Evolutionary conservation across 1,284 basidiomycete species (phyloP).

Genomic region (Tausonia pullulans): DNA sequence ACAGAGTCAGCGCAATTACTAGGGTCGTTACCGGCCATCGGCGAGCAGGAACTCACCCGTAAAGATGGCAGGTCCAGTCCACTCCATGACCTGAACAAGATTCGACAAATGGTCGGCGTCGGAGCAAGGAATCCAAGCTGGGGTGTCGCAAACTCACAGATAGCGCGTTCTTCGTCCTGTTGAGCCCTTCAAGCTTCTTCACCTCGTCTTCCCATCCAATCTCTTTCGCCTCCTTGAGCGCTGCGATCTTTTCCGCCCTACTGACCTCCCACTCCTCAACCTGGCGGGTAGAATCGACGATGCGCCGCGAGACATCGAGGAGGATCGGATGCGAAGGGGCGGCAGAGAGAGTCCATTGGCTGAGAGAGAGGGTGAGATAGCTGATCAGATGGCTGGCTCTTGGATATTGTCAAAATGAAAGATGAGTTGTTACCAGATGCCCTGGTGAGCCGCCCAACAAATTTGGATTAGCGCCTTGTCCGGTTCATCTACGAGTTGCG

Average conservation of each 20-base stretch:
- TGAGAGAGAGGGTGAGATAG: neutral
- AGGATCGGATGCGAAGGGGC: constrained; percentile 34
- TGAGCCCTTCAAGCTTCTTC: no score
- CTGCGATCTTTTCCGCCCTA: constrained; percentile 12
- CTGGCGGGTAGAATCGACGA: constrained; percentile 28
- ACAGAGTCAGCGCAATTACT: no score
- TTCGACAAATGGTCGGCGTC: no score
- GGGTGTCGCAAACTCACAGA: no score
- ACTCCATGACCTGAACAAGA: no score
- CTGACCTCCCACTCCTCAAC: constrained; percentile 23
- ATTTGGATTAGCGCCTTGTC: no score
- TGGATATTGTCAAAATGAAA: neutral
- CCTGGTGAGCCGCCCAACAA: neutral
- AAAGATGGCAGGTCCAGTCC: no score
- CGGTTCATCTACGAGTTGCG: no score
- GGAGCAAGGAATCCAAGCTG: no score
- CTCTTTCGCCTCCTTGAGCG: constrained; percentile 6
- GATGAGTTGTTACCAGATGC: constrained; percentile 21
- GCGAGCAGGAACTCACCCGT: neutral
- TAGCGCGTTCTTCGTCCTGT: no score
- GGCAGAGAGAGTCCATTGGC: constrained; percentile 34
- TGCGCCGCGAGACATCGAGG: constrained; percentile 31
- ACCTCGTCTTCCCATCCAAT: constrained; percentile 9
- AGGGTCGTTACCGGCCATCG: no score
- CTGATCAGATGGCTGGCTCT: neutral